These are phyloP conservation scores for Pythium folliculosum DNA, from an alignment of 352 stramenopile genomes.

Conservation along the genomic window DNA sequence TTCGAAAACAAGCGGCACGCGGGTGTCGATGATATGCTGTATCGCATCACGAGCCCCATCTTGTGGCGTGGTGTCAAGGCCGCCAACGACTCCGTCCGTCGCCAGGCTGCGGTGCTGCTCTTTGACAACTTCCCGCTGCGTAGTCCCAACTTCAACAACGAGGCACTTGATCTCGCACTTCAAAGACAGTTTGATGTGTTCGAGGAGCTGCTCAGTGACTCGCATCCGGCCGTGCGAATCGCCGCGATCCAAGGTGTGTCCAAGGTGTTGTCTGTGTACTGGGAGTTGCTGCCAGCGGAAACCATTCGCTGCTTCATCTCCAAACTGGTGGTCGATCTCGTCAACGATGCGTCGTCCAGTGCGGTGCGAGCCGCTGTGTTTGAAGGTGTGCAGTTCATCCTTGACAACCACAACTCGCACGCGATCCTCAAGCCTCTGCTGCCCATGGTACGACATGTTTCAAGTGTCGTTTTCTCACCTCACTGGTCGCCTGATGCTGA, in stretches of 20 bases:
- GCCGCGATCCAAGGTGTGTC: conserved; percentile 79
- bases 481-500: background rate
- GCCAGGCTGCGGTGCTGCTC: conserved; percentile 77
- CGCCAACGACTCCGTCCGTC: conserved; percentile 79
- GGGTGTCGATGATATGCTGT: conserved; percentile 85
- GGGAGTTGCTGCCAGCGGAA: conserved; percentile 78
- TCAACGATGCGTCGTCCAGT: conserved; percentile 76
- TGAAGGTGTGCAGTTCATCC: conserved; percentile 81
- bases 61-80: conserved; percentile 84
- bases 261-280: conserved; percentile 85
- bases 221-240: conserved; percentile 72
- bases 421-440: conserved; percentile 82
- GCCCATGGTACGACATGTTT: conserved; percentile 60
- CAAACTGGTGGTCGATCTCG: conserved; percentile 79
- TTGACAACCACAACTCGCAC: conserved; percentile 88
- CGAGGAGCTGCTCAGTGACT: conserved; percentile 71
- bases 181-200: conserved; percentile 88
- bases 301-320: conserved; percentile 84
- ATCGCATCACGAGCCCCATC: conserved; percentile 80
- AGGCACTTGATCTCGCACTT: conserved; percentile 66
- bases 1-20: conserved; percentile 85
- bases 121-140: conserved; percentile 87
- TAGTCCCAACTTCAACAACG: conserved; percentile 76
- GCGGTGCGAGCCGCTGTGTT: conserved; percentile 83
- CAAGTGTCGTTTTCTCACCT: background rate